Base-by-base conservation (phyloP, 768 basidiomycete genomes). In the Pleurotus eryngii region DNA sequence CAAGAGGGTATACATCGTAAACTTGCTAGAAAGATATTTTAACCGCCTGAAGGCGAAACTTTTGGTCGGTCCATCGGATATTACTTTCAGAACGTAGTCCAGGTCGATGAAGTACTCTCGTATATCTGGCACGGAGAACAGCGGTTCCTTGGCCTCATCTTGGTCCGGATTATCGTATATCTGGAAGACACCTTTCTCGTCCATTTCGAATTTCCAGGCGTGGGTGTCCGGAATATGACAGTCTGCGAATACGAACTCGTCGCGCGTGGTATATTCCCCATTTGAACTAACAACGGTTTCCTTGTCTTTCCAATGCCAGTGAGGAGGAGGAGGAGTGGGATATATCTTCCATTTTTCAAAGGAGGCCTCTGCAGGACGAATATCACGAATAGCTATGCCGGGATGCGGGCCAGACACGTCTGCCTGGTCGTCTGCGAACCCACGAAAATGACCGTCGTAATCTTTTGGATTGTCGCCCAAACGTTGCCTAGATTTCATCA, bases 61-160 rank as follows among this genome's bases (percentile, higher is more conserved):
- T 75, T 99, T 99, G 4, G 94, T 87, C 0, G 97, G 97, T 0
- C 97, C 97, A 69, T 97, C 93, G 1, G 94, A 83, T 56, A 98
- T 97, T 60, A 98, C 93, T 3, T 81, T 77, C 1, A 98, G 81
- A 12, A 98, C 81, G 67, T 87, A 93, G 68, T 99, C 96, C 5
- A 99, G 83, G 68, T 99, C 97, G 54, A 94, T 79, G 68, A 97
- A 99, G 68, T 98, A 99, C 69, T 99, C 97, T 59, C 90, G 81
- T 49, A 98, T 88, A 46, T 80, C 86, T 2, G 95, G 95, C 5
- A 96, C 81, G 57, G 86, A 80, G 66, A 88, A 95, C 0, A 84
- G 72, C 0, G 93, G 92, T 50, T 79, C 80, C 48, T 73, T 76
- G 17, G 73, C 72, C 51, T 68, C 15, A 78, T 77, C 75, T 65